A percentile compares a stretch with the other conserved stretches of the same genome.
phyloP scores from a whole-genome alignment of 208 protist species.

The Crithidia expoeki region DNA sequence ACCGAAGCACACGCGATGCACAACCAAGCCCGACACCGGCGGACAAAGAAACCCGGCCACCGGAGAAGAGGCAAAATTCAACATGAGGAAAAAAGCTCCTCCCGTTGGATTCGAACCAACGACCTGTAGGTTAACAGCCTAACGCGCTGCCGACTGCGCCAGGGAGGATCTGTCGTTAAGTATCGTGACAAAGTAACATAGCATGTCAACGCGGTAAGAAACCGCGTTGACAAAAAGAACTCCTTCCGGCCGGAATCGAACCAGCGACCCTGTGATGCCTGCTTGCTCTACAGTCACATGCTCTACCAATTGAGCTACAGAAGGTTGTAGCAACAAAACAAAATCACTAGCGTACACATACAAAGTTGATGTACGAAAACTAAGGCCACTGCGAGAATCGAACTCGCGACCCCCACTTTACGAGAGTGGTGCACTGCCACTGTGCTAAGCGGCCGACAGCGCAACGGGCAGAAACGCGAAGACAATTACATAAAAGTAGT shows the following conservation, averaged over 20 bases:
- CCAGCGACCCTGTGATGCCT: slow-evolving; percentile 87
- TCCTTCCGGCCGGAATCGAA: slow-evolving; percentile 81
- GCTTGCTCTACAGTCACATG: slow-evolving; percentile 44
- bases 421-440: slow-evolving; percentile 94
- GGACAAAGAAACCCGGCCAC: too few species aligned
- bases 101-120: slow-evolving; percentile 48
- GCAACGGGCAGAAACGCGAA: too few species aligned
- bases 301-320: slow-evolving; percentile 53
- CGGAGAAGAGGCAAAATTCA: too few species aligned
- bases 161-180: slow-evolving; percentile 19
- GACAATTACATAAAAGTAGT: too few species aligned
- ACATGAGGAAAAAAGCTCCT: slow-evolving; percentile 34
- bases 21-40: too few species aligned
- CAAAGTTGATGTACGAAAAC: too few species aligned
- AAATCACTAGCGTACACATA: too few species aligned
- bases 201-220: too few species aligned
- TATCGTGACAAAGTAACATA: too few species aligned
- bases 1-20: too few species aligned
- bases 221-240: too few species aligned
- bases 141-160: slow-evolving; percentile 46
- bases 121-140: slow-evolving; percentile 49
- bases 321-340: too few species aligned
- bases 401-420: slow-evolving; percentile 96
- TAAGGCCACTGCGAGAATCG: slow-evolving; percentile 96
- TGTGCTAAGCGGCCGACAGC: slow-evolving; percentile 91